These are phyloP conservation scores for Skeletonema costatum DNA, from an alignment of 108 stramenopile species.

Conservation along the genomic window DNA sequence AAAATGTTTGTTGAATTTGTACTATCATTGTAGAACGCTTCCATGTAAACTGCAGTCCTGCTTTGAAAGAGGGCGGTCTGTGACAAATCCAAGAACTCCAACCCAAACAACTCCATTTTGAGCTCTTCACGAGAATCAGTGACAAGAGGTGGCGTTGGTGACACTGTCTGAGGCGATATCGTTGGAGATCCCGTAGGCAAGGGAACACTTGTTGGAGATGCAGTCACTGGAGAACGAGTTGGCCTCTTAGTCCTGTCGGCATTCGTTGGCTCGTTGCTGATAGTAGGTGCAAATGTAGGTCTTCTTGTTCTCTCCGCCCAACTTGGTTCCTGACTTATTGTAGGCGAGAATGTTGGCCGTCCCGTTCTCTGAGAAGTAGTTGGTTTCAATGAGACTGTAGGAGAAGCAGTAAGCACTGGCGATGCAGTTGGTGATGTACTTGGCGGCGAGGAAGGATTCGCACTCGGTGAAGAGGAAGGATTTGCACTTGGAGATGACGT, in stretches of 20 bases:
- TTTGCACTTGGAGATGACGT: neutral
- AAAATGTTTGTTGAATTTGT: neutral
- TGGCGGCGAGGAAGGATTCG: neutral
- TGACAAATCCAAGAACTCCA: neutral
- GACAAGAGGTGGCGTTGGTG: neutral
- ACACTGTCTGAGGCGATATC: neutral
- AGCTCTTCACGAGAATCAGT: neutral
- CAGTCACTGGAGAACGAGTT: neutral
- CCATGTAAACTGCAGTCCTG: slow-evolving; percentile 6
- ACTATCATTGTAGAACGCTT: slow-evolving; percentile 11
- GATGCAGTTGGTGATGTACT: neutral
- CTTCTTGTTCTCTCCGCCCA: neutral
- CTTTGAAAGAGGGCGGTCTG: neutral
- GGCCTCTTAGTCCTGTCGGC: neutral
- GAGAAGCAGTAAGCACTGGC: neutral
- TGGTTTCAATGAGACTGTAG: neutral
- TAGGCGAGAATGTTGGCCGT: neutral
- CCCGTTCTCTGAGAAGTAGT: neutral
- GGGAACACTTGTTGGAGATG: neutral
- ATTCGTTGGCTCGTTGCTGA: neutral
- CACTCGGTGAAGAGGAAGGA: neutral
- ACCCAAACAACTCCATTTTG: neutral
- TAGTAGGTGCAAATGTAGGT: neutral
- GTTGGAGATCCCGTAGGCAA: neutral
- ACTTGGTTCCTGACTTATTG: neutral